Evolutionary conservation across 768 basidiomycete genomes (phyloP), one percentile per base, ranked within the genome.

Genomic region (Boletus patriciae): DNA sequence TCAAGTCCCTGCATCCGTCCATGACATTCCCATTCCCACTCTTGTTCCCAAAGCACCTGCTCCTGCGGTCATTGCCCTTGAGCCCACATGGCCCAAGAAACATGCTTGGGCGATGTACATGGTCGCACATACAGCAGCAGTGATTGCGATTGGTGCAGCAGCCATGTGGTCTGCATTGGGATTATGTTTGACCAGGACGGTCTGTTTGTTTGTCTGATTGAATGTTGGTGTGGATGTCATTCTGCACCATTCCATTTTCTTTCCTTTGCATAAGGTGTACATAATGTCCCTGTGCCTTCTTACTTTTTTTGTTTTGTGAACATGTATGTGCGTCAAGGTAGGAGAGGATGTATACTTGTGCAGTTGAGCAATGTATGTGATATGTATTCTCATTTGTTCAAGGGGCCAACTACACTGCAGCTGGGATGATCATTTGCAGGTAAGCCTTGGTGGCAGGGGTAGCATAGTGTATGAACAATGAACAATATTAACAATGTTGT

Each of bases 91-190:
- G 3, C 66, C 66, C 16, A 57, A 63, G 38, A 85, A 85, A 63
- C 80, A 85, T 13, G 73, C 74, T 2, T 73, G 78, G 59, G 66
- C 62, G 23, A 44, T 67, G 45, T 65, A 71, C 34, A 73, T 76
- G 6, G 72, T 83, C 34, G 78, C 76, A 38, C 83, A 83, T 46
- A 88, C 87, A 7, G 81, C 83, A 8, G 80, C 84, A 4, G 83
- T 82, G 16, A 80, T 85, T 29, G 80, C 81, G 1, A 70, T 90
- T 38, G 88, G 88, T 27, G 88, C 87, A 16, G 83, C 85, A 13
- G 84, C 83, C 4, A 80, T 87, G 3, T 90, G 88, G 88, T 81
- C 84, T 18, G 86, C 85, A 23, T 70, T 91, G n/a, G n/a, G n/a
- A 36, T 58, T 23, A 25, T 9, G 13, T 5, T 19, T 15, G 19